Percentiles rank a stretch among this genome's conserved stretches.
phyloP scores from a whole-genome alignment of 345 rosid species.

The Pistacia atlantica region DNA sequence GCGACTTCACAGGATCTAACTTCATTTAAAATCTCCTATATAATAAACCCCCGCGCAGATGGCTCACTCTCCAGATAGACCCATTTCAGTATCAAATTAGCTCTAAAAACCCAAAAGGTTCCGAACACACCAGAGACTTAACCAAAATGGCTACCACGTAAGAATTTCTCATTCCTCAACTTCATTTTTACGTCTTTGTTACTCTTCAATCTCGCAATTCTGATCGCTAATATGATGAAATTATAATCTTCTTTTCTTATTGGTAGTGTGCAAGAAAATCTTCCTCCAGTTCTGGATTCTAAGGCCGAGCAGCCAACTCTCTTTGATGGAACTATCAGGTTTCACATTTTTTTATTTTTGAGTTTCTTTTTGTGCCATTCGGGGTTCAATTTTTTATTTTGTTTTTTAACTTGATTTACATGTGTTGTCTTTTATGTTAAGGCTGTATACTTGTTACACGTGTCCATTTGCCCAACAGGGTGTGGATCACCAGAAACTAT shows the following conservation, averaged over 20 bases:
- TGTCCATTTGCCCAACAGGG: slow-evolving; percentile 94
- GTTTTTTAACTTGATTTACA: neutral
- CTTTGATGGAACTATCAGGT: slow-evolving; percentile 82
- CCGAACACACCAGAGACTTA: neutral
- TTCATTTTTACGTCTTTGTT: neutral
- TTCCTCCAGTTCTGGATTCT: slow-evolving; percentile 53
- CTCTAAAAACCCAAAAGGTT: neutral
- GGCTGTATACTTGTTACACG: slow-evolving; percentile 60
- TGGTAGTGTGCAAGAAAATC: slow-evolving; percentile 38
- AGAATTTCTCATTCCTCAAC: slow-evolving; percentile 7
- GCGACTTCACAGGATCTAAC: neutral
- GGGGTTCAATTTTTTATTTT: neutral
- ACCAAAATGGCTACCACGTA: slow-evolving; percentile 36
- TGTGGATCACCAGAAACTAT: slow-evolving; percentile 88
- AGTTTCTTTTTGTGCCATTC: neutral
- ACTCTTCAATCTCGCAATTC: neutral
- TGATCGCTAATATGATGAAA: neutral
- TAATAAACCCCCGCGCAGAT: neutral
- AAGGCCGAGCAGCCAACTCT: slow-evolving; percentile 64
- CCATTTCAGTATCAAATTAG: neutral
- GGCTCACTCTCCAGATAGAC: neutral
- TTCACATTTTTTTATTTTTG: neutral
- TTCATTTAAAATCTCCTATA: neutral
- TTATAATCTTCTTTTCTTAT: neutral
- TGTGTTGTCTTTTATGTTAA: slow-evolving; percentile 15